Conservation (phyloP, 2,329 filamentous ascomycete genomes). For the Bipolaris sorokiniana region DNA sequence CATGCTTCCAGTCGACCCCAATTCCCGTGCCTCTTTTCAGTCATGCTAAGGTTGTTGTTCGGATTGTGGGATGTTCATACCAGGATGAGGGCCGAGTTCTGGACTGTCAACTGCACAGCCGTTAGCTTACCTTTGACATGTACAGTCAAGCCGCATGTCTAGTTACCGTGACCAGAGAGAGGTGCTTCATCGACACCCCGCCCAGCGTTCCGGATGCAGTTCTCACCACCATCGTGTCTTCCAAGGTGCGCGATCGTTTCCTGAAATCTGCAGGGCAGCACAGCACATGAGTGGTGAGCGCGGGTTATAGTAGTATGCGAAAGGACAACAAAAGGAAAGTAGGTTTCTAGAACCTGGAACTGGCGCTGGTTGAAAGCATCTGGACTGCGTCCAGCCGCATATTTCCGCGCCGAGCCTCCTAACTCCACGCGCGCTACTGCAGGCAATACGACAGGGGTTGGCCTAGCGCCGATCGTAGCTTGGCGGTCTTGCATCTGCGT, state of each 20-base stretch:
- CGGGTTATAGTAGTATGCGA: no score
- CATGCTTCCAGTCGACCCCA: not conserved
- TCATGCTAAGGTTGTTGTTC: conserved; percentile 3
- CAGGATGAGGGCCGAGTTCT: conserved; percentile 80
- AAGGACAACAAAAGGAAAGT: not conserved
- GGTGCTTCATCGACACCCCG: conserved; percentile 71
- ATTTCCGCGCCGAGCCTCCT: conserved; percentile 1
- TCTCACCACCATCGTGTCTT: conserved; percentile 13
- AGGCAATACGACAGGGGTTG: not conserved
- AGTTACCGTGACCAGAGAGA: conserved; percentile 69
- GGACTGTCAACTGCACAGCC: conserved; percentile 69
- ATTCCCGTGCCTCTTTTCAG: not conserved
- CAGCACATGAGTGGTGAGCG: not conserved
- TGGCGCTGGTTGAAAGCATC: not conserved
- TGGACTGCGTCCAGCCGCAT: not conserved
- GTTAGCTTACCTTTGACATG: conserved; percentile 25
- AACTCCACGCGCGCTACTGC: conserved; percentile 2
- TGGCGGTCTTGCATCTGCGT: not conserved
- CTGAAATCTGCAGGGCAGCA: not conserved
- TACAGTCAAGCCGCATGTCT: not conserved
- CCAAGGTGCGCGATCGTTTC: not conserved
- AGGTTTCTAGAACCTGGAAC: not conserved
- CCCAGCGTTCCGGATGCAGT: conserved; percentile 30
- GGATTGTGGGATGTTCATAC: conserved; percentile 51
- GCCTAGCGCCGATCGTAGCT: conserved; percentile 2